Evolutionary conservation across 768 basidiomycete genomes (phyloP).

Genomic region (Daedaleopsis sinensis): DNA sequence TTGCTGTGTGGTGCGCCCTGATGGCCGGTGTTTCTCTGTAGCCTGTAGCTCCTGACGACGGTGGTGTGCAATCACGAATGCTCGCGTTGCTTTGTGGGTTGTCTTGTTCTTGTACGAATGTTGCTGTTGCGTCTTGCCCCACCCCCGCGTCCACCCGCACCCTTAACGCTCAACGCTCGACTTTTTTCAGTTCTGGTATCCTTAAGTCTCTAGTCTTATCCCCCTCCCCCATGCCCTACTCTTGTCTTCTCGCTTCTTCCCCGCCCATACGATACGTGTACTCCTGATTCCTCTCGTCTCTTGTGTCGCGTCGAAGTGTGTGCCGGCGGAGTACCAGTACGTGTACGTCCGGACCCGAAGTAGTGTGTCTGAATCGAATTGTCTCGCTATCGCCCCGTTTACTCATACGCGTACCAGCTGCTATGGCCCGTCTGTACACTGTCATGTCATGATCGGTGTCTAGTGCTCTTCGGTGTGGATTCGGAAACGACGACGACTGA

Average conservation of each 20-base stretch:
- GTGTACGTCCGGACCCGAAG: not conserved
- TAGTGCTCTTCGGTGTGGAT: not conserved
- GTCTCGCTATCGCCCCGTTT: not conserved
- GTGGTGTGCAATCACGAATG: slow-evolving; percentile 6
- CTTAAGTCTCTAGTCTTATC: slow-evolving; percentile 14
- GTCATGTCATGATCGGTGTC: too few relatives aligned
- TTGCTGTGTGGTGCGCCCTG: slow-evolving; percentile 15
- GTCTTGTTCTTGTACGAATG: slow-evolving; percentile 11
- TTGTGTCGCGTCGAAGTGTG: not conserved
- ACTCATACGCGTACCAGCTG: not conserved
- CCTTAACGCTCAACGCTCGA: too few relatives aligned
- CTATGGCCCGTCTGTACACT: not conserved
- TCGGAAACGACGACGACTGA: not conserved
- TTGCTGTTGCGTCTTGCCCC: not conserved
- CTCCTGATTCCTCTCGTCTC: not conserved
- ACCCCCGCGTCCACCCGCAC: slow-evolving; percentile 4
- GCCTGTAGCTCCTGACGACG: slow-evolving; percentile 6
- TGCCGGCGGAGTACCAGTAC: not conserved
- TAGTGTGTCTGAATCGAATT: slow-evolving; percentile 7
- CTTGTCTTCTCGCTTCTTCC: not conserved
- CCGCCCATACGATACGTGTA: slow-evolving; percentile 1
- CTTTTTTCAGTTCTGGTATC: too few relatives aligned
- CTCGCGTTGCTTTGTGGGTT: not conserved
- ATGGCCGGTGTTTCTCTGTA: slow-evolving; percentile 9
- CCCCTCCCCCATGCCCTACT: not conserved